Conservation (phyloP, 192 early-diverging fungal species). For the Gonapodya prolifera region DNA sequence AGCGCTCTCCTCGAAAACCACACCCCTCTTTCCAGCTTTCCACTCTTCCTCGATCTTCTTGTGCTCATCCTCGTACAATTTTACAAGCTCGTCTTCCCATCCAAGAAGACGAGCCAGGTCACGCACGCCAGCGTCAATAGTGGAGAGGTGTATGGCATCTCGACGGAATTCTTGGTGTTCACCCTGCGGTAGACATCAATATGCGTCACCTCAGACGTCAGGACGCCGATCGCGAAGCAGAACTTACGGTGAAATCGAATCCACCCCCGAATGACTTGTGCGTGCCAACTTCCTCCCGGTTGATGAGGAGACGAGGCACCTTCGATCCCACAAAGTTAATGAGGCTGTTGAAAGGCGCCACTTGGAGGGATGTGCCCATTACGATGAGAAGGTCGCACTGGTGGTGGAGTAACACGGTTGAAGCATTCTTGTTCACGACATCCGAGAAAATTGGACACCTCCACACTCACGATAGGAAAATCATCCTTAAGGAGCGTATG, state of each 20-base stretch:
- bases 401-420: no score
- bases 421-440: no score
- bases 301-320: constrained; percentile 82
- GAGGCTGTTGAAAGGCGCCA: constrained; percentile 78
- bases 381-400: constrained; percentile 79
- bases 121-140: background rate
- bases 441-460: no score
- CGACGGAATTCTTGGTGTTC: background rate
- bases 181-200: no score
- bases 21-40: no score
- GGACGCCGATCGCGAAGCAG: no score
- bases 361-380: constrained; percentile 82
- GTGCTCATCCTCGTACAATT: background rate
- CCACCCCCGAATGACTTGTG: background rate
- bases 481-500: constrained; percentile 44
- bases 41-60: background rate
- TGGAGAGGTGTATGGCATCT: background rate
- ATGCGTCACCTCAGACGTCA: no score
- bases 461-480: no score
- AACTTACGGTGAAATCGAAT: background rate
- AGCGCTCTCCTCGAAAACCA: no score
- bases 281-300: no score
- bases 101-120: background rate
- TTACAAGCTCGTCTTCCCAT: background rate
- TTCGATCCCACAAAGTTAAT: constrained; percentile 44